Conservation (phyloP, 257 asterid genomes). For the Petunia axillaris region DNA sequence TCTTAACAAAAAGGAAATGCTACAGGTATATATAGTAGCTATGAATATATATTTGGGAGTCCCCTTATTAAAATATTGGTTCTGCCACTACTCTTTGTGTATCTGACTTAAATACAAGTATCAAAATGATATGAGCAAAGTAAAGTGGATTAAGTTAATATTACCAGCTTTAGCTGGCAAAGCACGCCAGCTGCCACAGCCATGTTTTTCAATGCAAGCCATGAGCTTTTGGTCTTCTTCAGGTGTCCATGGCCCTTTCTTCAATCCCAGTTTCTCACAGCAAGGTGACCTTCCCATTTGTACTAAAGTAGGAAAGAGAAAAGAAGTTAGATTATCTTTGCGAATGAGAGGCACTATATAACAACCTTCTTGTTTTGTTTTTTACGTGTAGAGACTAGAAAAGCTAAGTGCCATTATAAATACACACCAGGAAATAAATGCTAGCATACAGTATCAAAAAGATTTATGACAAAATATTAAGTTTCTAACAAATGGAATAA, state of each 20-base stretch:
- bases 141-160: background rate
- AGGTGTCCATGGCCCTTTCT: slow-evolving; percentile 25
- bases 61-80: no score
- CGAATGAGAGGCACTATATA: background rate
- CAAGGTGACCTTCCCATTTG: slow-evolving; percentile 27
- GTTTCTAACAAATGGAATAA: slow-evolving; percentile 15
- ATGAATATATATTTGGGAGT: no score
- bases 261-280: slow-evolving; percentile 20
- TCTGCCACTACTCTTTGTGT: background rate
- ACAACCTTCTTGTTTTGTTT: background rate
- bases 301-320: background rate
- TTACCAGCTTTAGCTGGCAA: slow-evolving; percentile 20
- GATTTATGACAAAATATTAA: slow-evolving; percentile 4
- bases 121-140: background rate
- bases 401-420: background rate
- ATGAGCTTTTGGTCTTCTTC: slow-evolving; percentile 25
- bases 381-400: background rate
- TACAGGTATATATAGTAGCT: no score
- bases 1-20: no score
- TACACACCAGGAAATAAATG: background rate
- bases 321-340: background rate
- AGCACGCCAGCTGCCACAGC: slow-evolving; percentile 25
- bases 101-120: background rate
- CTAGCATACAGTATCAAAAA: background rate
- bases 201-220: slow-evolving; percentile 13